Evolutionary conservation across 345 rosid species (phyloP), one percentile per base, ranked within the genome.

Genomic region (Eucalyptus tenuipes): DNA sequence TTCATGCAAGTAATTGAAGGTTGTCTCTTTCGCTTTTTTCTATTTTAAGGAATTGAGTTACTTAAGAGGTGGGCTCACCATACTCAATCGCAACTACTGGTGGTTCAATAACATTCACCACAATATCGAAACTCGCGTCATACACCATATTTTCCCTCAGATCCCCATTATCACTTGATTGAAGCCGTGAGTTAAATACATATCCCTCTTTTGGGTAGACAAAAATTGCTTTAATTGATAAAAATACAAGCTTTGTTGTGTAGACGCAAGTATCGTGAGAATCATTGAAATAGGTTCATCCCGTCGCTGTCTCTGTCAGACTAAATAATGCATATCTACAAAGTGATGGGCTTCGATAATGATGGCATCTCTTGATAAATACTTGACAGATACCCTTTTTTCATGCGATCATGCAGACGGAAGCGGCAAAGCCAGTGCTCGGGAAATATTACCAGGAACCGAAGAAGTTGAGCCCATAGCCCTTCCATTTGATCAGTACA

Each of bases 141-240:
- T 96, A 61, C 98, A 96, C 87, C 97, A 97, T 91, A 94, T 96
- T 86, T 97, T 97, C 94, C 99, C 99, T n/a, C 99, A 97, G 90
- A 97, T 97, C 94, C 99, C 44, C 98, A 94, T 87, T 97, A 95
- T 53, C 94, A 95, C 92, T 93, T 96, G 89, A 89, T 95, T 42
- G 99, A 97, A 94, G 99, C 98, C 9, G 99, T 96, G 71, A 94
- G 94, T 90, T 14, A 68, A 80, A 27, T 5, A 10, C 44, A 11
- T 15, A 33, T n/a, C 29, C 44, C 42, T 68, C 71, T 31, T 68
- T 31, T 22, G 33, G 18, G 10, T 11, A 3, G 3, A 0, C 9
- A 59, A 59, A 59, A 59, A 10, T 59, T 37, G 20, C 49, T 31
- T 27, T 42, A 88, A 53, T 85, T 27, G 50, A 47, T 37, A 14